A percentile compares a stretch with the other conserved stretches of the same genome.
phyloP scores from a whole-genome alignment of 108 stramenopile genomes.

The Fragilariopsis cylindrus region DNA sequence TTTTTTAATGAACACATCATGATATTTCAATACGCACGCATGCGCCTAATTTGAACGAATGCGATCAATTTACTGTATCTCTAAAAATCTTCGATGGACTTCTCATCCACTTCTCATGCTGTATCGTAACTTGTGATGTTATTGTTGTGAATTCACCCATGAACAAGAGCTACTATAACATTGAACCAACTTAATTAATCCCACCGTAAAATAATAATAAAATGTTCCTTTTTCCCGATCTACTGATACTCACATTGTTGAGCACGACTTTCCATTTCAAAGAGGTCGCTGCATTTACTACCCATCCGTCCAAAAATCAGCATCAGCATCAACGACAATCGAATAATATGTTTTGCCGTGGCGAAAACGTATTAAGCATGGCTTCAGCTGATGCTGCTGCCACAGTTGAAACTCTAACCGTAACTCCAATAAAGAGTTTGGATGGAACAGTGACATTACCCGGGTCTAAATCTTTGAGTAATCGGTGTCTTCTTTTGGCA shows the following conservation, averaged over 20 bases:
- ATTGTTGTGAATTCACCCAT: no score
- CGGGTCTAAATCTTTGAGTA: constrained; percentile 92
- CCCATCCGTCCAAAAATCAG: background rate
- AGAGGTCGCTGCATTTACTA: constrained; percentile 15
- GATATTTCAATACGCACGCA: no score
- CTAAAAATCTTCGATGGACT: no score
- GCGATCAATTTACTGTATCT: no score
- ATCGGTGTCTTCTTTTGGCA: constrained; percentile 83
- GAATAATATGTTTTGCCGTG: background rate
- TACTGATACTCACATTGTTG: background rate
- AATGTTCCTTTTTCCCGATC: background rate
- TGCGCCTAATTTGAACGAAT: no score
- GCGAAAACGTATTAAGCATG: constrained; percentile 6
- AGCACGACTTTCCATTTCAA: background rate
- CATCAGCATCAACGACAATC: background rate
- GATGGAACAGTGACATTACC: constrained; percentile 92
- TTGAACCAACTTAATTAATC: no score
- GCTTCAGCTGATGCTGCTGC: constrained; percentile 27
- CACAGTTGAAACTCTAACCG: constrained; percentile 58
- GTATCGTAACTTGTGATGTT: no score
- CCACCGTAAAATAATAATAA: no score
- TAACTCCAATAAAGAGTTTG: constrained; percentile 71
- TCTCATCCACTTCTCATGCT: no score
- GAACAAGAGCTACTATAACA: no score
- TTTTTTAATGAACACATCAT: no score